Evolutionary conservation across 2,329 filamentous ascomycete genomes (phyloP), one percentile per base, ranked within the genome.

Genomic region (Cercospora berteroae): DNA sequence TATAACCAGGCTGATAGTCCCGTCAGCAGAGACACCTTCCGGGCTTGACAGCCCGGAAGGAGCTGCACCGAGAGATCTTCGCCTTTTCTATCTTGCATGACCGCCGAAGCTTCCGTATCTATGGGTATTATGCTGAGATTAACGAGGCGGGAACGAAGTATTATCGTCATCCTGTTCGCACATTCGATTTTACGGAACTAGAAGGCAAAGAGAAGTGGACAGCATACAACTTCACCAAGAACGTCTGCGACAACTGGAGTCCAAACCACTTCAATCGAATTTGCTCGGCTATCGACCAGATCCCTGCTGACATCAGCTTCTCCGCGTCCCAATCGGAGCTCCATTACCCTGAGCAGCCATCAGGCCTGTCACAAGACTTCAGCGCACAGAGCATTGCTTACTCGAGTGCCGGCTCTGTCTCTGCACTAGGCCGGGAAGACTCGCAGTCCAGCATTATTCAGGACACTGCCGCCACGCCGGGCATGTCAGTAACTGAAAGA

Each of bases 191-290:
- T 20, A 70, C 57, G 13, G 68, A 25, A 31, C 36, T 61, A 13
- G 61, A 70, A 29, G 68, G 68, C 50, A 18, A 61, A 52, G 31
- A 33, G 31, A 72, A 70, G 58, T 72, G 66, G 69, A 69, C 66
- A 33, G 31, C 31, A 33, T 33, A 33, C 9, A 33, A 33, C 31
- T 33, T 33, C 9, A 33, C 62, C 10, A 65, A 64, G 33, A 70
- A 67, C 25, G 59, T 71, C 10, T 73, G 72, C 65, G 55, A 73
- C 57, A 16, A 57, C 33, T 73, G 66, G 70, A 65, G 67, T 29
- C 68, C 70, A 6, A 64, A 16, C 20, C 66, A 72, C 62, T 63
- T 71, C 44, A 20, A 67, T 39, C 39, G 64, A 50, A 70, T 72
- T 9, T 70, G 63, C 63, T 71, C 67, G 23, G 70, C 67, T 44